phyloP scores from a whole-genome alignment of 441 rosid genomes.

The Rhodomyrtus psidioides region DNA sequence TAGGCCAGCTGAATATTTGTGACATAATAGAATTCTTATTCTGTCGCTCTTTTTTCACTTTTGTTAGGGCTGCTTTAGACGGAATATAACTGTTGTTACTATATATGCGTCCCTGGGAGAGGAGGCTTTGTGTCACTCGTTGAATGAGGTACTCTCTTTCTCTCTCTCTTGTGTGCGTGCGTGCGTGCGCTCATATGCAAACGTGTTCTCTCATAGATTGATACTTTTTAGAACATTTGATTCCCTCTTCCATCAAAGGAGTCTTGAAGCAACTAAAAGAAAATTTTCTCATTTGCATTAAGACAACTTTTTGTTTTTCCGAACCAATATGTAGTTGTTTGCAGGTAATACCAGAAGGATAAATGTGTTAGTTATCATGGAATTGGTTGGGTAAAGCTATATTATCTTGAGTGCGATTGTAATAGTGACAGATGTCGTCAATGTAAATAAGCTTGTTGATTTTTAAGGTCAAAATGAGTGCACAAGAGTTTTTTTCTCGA shows the following conservation, averaged over 20 bases:
- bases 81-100: slow-evolving; percentile 81
- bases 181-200: background rate
- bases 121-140: slow-evolving; percentile 88
- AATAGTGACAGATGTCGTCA: background rate
- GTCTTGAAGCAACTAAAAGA: background rate
- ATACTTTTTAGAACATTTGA: background rate
- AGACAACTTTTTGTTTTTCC: background rate
- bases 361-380: background rate
- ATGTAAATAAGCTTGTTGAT: background rate
- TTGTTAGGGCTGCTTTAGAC: slow-evolving; percentile 85
- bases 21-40: background rate
- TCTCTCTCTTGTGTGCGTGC: background rate
- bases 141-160: slow-evolving; percentile 63
- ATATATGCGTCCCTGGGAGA: slow-evolving; percentile 92
- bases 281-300: background rate
- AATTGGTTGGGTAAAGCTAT: background rate
- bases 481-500: background rate
- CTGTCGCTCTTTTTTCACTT: slow-evolving; percentile 6
- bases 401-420: background rate
- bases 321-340: background rate
- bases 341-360: background rate
- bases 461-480: background rate
- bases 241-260: background rate
- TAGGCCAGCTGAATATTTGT: background rate
- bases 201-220: background rate